phyloP scores from a whole-genome alignment of 2,329 filamentous ascomycete species.

The Calycina marina region DNA sequence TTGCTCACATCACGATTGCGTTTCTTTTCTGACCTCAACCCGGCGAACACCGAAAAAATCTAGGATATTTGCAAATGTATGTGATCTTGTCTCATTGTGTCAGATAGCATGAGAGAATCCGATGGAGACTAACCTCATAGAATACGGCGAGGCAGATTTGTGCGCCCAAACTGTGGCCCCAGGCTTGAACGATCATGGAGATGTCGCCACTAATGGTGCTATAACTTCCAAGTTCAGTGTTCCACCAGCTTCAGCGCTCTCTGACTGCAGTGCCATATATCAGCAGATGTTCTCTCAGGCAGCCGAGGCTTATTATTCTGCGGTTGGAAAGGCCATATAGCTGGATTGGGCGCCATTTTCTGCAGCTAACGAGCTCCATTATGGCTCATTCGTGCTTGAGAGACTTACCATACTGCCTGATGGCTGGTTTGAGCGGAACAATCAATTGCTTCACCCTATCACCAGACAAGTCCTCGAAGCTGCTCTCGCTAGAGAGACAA shows the following conservation, averaged over 20 bases:
- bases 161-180: too few relatives aligned
- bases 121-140: too few relatives aligned
- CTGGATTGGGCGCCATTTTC: conserved; percentile 32
- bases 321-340: conserved; percentile 21
- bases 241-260: conserved; percentile 29
- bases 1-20: conserved; percentile 37
- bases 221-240: conserved; percentile 37
- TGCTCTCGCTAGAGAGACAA: conserved; percentile 24
- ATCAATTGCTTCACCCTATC: conserved; percentile 33
- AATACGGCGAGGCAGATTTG: too few relatives aligned
- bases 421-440: conserved; percentile 29
- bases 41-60: conserved; percentile 31
- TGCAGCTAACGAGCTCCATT: conserved; percentile 34
- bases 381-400: conserved; percentile 37
- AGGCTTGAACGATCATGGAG: too few relatives aligned
- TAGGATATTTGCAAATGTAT: conserved; percentile 33
- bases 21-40: conserved; percentile 32
- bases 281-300: conserved; percentile 29
- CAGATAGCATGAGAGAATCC: too few relatives aligned
- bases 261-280: conserved; percentile 27
- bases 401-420: conserved; percentile 29
- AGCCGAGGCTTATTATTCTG: conserved; percentile 24
- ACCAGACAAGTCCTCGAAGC: conserved; percentile 30
- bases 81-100: too few relatives aligned
- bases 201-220: conserved; percentile 19